Evolutionary conservation across 192 early-diverging fungal species (phyloP).

Genomic region (Coemansia sp.): DNA sequence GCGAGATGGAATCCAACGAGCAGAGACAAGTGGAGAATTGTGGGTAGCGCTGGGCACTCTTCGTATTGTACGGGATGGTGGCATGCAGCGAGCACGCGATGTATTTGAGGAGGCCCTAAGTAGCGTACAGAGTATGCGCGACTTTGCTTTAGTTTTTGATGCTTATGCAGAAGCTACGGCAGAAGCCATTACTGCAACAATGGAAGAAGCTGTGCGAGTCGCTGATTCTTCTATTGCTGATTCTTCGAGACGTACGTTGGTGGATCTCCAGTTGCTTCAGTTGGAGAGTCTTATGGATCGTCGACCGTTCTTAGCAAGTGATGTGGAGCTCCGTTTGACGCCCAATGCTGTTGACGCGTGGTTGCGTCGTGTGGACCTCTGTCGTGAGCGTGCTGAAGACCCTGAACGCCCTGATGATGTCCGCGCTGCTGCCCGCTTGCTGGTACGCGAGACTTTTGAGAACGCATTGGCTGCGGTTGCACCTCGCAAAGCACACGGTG

Average conservation of each 20-base stretch:
- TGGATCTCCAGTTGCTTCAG: slow-evolving; percentile 82
- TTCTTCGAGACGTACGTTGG: slow-evolving; percentile 41
- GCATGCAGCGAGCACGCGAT: slow-evolving; percentile 87
- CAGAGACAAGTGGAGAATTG: slow-evolving; percentile 84
- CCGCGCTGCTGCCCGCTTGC: neutral
- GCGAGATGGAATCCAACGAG: slow-evolving; percentile 77
- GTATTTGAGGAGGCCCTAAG: slow-evolving; percentile 91
- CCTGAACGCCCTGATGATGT: neutral
- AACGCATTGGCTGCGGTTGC: slow-evolving; percentile 70
- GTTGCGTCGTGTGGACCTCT: slow-evolving; percentile 81
- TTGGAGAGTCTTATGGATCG: slow-evolving; percentile 92
- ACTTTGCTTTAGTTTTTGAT: slow-evolving; percentile 96
- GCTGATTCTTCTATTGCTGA: slow-evolving; percentile 38
- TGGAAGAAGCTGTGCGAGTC: slow-evolving; percentile 67
- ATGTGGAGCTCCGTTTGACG: slow-evolving; percentile 88
- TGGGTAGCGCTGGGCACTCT: slow-evolving; percentile 85
- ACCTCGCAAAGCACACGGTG: slow-evolving; percentile 70
- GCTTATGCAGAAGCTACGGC: slow-evolving; percentile 94
- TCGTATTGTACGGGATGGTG: slow-evolving; percentile 65
- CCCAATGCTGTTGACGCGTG: slow-evolving; percentile 90
- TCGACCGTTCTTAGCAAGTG: slow-evolving; percentile 89
- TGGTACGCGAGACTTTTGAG: slow-evolving; percentile 15
- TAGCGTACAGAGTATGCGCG: slow-evolving; percentile 77
- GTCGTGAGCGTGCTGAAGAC: slow-evolving; percentile 15
- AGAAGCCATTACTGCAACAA: slow-evolving; percentile 66